Percentiles rank a stretch among this genome's conserved stretches.
Conservation (phyloP, 2,329 filamentous ascomycete genomes). For the Colletotrichum cordylinicola region DNA sequence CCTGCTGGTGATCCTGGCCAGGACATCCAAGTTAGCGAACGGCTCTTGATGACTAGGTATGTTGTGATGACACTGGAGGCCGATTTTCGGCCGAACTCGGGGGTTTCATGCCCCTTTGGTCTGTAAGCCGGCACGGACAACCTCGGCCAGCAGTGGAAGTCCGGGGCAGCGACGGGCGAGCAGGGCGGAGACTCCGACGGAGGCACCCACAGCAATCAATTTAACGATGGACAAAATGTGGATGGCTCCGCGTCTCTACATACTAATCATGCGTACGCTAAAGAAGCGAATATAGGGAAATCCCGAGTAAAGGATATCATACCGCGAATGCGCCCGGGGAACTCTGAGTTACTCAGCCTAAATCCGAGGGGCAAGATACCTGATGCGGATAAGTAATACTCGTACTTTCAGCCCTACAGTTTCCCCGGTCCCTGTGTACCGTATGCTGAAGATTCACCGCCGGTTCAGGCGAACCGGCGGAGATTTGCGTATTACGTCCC, state of each 20-base stretch:
- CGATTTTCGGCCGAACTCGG: background rate
- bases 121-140: background rate
- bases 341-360: background rate
- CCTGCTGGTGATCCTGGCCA: no score
- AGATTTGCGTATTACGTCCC: background rate
- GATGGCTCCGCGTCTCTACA: background rate
- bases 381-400: background rate
- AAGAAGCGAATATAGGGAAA: background rate
- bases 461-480: background rate
- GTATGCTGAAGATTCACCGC: background rate
- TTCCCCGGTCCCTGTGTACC: background rate
- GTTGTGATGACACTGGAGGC: background rate
- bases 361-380: background rate
- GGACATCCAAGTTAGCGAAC: no score
- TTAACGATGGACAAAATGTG: background rate
- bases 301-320: background rate
- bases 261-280: background rate
- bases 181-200: background rate
- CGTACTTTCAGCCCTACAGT: background rate
- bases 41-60: no score
- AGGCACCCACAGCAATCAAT: background rate
- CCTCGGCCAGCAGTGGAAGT: background rate
- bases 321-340: background rate
- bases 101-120: fast-evolving
- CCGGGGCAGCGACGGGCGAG: background rate